Conservation (phyloP, 2,329 filamentous ascomycete species). For the Penicillium sp. region DNA sequence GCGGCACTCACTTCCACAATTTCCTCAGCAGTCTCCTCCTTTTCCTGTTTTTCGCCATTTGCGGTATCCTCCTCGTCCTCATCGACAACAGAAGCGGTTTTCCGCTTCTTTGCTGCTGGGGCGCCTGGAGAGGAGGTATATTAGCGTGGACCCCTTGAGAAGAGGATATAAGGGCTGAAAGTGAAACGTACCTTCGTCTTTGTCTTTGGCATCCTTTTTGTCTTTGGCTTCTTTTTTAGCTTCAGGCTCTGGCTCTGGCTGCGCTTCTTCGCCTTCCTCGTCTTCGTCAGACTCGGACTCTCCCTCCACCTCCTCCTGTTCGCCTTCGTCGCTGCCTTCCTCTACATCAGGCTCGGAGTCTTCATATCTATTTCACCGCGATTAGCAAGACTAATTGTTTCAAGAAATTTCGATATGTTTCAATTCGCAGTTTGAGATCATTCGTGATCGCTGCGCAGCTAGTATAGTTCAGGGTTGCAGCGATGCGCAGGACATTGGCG, state of each 20-base stretch:
- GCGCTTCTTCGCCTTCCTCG: constrained; percentile 24
- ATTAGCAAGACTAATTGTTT: constrained; percentile 7
- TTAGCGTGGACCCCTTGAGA: background rate
- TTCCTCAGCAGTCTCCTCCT: constrained; percentile 19
- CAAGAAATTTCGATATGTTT: background rate
- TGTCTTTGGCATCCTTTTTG: constrained; percentile 10
- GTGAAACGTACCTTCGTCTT: constrained; percentile 18
- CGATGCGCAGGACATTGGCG: background rate
- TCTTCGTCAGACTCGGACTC: constrained; percentile 28
- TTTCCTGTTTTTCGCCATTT: constrained; percentile 20
- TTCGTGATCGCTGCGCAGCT: constrained; percentile 6
- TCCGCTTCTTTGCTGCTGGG: constrained; percentile 33
- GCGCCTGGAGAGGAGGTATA: constrained; percentile 16
- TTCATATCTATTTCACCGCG: constrained; percentile 32
- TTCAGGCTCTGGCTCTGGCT: constrained; percentile 1
- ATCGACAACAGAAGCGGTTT: constrained; percentile 27
- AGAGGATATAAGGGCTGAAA: background rate
- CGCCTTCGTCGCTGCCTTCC: constrained; percentile 30
- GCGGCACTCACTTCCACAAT: constrained; percentile 26
- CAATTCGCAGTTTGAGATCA: background rate
- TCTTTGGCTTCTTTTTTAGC: background rate
- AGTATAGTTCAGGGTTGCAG: background rate
- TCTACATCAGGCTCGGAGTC: constrained; percentile 32
- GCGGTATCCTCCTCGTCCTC: constrained; percentile 21
- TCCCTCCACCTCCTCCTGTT: constrained; percentile 31